Base-by-base conservation (phyloP, 495 filamentous ascomycete genomes). In the Elaphomyces granulatus region DNA sequence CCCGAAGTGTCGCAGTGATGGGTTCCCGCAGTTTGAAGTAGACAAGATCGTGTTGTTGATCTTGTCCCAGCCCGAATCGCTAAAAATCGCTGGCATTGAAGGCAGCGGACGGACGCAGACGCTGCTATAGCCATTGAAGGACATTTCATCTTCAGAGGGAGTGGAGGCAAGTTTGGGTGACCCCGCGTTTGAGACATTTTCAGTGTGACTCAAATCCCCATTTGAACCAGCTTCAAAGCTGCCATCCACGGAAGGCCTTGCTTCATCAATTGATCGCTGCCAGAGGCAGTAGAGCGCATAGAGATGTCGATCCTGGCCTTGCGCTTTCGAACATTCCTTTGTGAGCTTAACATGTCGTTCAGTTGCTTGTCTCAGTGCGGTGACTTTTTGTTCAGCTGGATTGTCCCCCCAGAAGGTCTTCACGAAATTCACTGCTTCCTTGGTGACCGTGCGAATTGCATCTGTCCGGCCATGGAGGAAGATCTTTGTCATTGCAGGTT, bases 1-100 rank as follows among this genome's bases (percentile, higher is more conserved):
- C 8, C 90, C 90, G 50, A 98, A 98, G 35, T 94, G 85, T 1
- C 90, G 80, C 10, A 98, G 72, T n/a, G 82, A 87, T 2, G 90
- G 90, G 60, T 98, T 98, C 40, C 90, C 90, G 60, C 90, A 98
- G 63, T 98, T 98, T n/a, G 87, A 94, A 1, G 90, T 95, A 21
- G 83, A 90, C 15, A 98, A 65, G 49, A 96, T 83, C 12, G 90
- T 95, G 46, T 74, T 93, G 67, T 95, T 95, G 43, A 94, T 72
- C 47, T 81, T 85, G 59, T 95, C 88, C 86, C 87, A 98, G 32
- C 86, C 90, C 0, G 71, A 39, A 50, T 98, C 90, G 34, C 76
- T 78, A 61, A 98, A 98, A 48, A 95, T 71, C 32, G 77, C 63
- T 1, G 87, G 87, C 21, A 87, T 77, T 48, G 65, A 49, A 59